Conservation (phyloP, 352 stramenopile genomes). For the Pythium utonaiense region DNA sequence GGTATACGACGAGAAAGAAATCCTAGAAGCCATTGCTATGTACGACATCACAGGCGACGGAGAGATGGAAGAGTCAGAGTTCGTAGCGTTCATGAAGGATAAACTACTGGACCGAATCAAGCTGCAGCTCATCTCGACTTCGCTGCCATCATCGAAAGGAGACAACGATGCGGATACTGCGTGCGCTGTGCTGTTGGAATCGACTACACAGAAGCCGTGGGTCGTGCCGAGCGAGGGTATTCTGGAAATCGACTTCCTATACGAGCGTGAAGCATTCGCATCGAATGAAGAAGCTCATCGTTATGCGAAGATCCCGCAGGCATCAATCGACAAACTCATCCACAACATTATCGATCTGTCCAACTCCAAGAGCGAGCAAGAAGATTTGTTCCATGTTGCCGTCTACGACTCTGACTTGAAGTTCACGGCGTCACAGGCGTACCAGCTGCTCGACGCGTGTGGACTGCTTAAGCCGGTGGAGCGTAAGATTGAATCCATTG, state of each 20-base stretch:
- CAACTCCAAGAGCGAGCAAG: conserved; percentile 56
- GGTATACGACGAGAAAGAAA: conserved; percentile 60
- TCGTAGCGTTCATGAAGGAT: conserved; percentile 78
- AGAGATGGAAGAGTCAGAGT: conserved; percentile 81
- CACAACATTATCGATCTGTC: conserved; percentile 58
- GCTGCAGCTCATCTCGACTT: conserved; percentile 26
- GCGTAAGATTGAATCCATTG: conserved; percentile 63
- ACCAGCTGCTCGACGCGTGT: conserved; percentile 77
- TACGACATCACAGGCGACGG: conserved; percentile 76
- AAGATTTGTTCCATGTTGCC: conserved; percentile 75
- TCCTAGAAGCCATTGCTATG: conserved; percentile 51
- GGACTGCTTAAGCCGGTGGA: conserved; percentile 51
- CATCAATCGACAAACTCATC: conserved; percentile 67
- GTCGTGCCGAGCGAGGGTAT: conserved; percentile 52
- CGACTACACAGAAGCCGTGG: conserved; percentile 59
- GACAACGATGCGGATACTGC: background rate
- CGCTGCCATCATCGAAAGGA: background rate
- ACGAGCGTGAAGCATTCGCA: conserved; percentile 65
- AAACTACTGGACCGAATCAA: conserved; percentile 60
- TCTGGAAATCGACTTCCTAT: conserved; percentile 78
- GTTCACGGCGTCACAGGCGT: conserved; percentile 76
- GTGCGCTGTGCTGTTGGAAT: conserved; percentile 41
- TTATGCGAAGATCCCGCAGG: conserved; percentile 58
- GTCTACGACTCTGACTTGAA: conserved; percentile 76
- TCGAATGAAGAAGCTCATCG: conserved; percentile 50